Base-by-base conservation (phyloP, 768 basidiomycete genomes). In the Hypholoma sublateritium region DNA sequence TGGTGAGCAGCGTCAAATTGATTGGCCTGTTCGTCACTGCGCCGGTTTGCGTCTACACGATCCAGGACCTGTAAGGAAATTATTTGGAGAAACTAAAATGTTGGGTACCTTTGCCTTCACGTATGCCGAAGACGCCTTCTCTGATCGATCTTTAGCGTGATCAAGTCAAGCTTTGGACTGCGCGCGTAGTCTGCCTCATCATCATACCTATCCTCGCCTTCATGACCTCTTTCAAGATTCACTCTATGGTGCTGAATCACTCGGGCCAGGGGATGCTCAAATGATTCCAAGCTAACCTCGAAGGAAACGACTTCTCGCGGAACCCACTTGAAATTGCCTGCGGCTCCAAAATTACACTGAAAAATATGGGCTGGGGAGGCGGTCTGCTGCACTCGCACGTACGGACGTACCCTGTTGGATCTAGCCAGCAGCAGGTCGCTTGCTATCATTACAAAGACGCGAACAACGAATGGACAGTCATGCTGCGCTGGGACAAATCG, bases 401-500 rank as follows among this genome's bases (percentile, higher is more conserved):
- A n/a, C 96, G 98, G 66, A 88, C 93, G 1, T 97, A 87, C 69
- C 97, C 97, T 0, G 79, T 87, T 19, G 97, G 96, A 12, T 97
- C 95, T 0, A 76, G 77, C 55, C 97, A 98, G 68, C 97, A 98
- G 66, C 97, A 99, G 72, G 87, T 98, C 3, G 98, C 97, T 0
- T 99, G 97, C 72, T 99, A 98, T 70, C 97, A 99, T 75, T 98
- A 99, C 84, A 98, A 97, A 75, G 97, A 98, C 68, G 86, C 88
- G 48, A 99, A 99, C 80, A 99, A 99, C 75, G 80, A 98, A 45
- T 98, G 93, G 90, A 65, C 75, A 16, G 69, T 98, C 61, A 77
- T 87, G 1, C 94, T 93, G 5, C 78, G 77, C 1, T 98, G 96
- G 97, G 83, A 89, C 32, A 84, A 89, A 58, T 76, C 0, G 67